phyloP scores from a whole-genome alignment of 139 green algal genomes.

The Chlamydomonas eustigma region DNA sequence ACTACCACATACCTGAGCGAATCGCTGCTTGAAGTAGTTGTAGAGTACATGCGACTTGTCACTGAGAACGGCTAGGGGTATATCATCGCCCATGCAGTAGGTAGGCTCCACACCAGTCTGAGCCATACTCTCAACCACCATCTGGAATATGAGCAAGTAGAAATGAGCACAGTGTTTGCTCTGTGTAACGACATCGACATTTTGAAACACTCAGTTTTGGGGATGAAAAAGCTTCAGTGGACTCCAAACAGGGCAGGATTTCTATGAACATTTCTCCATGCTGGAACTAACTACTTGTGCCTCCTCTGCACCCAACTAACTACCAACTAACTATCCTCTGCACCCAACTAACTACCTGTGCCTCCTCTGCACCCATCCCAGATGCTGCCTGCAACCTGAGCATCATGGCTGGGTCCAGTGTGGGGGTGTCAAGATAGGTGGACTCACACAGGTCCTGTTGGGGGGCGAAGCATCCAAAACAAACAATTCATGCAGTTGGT shows the following conservation, averaged over 20 bases:
- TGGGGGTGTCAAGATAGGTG: constrained; percentile 39
- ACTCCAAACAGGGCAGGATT: no score
- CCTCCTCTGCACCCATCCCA: constrained; percentile 79
- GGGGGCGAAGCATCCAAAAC: neutral
- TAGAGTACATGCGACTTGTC: constrained; percentile 85
- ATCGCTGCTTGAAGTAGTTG: constrained; percentile 99
- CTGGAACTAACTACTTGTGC: no score
- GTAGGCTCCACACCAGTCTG: constrained; percentile 87
- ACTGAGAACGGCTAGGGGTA: constrained; percentile 90
- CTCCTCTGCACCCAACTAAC: neutral
- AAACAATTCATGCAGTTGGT: no score
- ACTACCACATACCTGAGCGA: constrained; percentile 74
- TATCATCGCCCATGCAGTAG: constrained; percentile 99
- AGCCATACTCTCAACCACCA: constrained; percentile 97
- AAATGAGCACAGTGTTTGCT: no score
- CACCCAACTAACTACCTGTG: constrained; percentile 16
- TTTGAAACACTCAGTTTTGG: no score
- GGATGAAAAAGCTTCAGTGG: no score
- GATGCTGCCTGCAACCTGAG: constrained; percentile 55
- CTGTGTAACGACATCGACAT: no score
- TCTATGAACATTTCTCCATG: no score
- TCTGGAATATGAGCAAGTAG: no score
- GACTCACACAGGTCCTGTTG: constrained; percentile 30
- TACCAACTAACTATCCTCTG: constrained; percentile 5
- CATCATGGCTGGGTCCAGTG: constrained; percentile 48